phyloP scores from a whole-genome alignment of 1,139 yeast species.

The Sugiyamaella pinicola region DNA sequence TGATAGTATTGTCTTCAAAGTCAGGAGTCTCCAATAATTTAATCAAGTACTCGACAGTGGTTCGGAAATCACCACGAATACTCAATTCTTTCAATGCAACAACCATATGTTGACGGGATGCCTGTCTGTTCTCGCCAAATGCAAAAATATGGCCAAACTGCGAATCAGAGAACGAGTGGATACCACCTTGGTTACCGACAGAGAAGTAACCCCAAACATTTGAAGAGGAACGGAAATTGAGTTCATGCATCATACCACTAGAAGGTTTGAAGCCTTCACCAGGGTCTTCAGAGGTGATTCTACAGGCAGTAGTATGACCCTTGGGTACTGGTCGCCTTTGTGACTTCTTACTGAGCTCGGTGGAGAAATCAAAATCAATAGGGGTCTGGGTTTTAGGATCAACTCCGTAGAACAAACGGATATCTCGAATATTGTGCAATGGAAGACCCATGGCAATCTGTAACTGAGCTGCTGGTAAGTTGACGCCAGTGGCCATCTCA shows the following conservation, averaged over 20 bases:
- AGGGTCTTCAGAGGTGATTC: constrained; percentile 98
- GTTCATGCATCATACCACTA: constrained; percentile 93
- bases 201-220: constrained; percentile 99
- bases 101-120: constrained; percentile 97
- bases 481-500: constrained; percentile 98
- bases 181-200: constrained; percentile 94
- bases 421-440: constrained; percentile 89
- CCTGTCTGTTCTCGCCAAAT: constrained; percentile 97
- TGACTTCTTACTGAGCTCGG: constrained; percentile 66
- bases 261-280: constrained; percentile 99
- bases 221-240: constrained; percentile 93
- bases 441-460: constrained; percentile 99
- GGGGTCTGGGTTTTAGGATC: constrained; percentile 92
- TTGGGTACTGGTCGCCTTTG: constrained; percentile 94
- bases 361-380: constrained; percentile 85
- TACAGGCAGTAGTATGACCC: constrained; percentile 98
- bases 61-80: constrained; percentile 96
- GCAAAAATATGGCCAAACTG: constrained; percentile 99
- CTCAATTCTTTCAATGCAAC: constrained; percentile 95
- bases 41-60: constrained; percentile 95
- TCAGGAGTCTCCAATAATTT: constrained; percentile 94
- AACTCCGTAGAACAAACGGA: constrained; percentile 88
- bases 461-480: constrained; percentile 95
- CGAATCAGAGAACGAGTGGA: constrained; percentile 96
- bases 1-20: constrained; percentile 92